Conservation (phyloP, 768 basidiomycete species). For the Chalciporus piperatus region DNA sequence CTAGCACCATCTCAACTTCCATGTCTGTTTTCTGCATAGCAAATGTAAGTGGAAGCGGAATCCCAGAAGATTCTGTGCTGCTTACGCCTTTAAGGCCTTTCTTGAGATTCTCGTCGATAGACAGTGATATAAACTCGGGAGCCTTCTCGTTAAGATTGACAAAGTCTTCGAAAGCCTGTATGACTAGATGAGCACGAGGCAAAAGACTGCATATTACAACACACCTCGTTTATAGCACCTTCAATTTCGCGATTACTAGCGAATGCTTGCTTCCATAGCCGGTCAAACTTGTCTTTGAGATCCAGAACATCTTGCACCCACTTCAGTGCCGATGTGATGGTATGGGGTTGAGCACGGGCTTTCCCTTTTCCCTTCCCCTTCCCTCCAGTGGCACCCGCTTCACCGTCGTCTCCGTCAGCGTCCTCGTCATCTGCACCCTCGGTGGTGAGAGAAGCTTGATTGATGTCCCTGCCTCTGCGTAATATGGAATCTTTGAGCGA, state of each 20-base stretch:
- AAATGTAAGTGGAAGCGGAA: neutral
- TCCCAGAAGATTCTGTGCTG: constrained; percentile 6
- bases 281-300: constrained; percentile 90
- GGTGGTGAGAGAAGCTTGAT: constrained; percentile 51
- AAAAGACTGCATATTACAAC: constrained; percentile 5
- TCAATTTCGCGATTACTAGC: constrained; percentile 72
- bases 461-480: constrained; percentile 75
- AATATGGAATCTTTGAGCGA: constrained; percentile 71
- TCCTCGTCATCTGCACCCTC: constrained; percentile 37
- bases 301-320: constrained; percentile 94
- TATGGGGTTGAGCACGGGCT: constrained; percentile 42
- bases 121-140: constrained; percentile 93
- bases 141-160: constrained; percentile 85
- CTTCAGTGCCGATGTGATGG: constrained; percentile 64
- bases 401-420: constrained; percentile 35
- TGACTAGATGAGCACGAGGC: constrained; percentile 2
- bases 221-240: constrained; percentile 80
- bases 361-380: constrained; percentile 59
- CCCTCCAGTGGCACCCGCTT: constrained; percentile 30
- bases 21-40: constrained; percentile 81
- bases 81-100: constrained; percentile 92
- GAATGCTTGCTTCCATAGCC: constrained; percentile 69
- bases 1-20: constrained; percentile 85
- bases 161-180: constrained; percentile 88
- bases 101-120: constrained; percentile 94